These are phyloP conservation scores for Punctularia strigosozonata DNA, from an alignment of 768 basidiomycete species.

Conservation along the genomic window DNA sequence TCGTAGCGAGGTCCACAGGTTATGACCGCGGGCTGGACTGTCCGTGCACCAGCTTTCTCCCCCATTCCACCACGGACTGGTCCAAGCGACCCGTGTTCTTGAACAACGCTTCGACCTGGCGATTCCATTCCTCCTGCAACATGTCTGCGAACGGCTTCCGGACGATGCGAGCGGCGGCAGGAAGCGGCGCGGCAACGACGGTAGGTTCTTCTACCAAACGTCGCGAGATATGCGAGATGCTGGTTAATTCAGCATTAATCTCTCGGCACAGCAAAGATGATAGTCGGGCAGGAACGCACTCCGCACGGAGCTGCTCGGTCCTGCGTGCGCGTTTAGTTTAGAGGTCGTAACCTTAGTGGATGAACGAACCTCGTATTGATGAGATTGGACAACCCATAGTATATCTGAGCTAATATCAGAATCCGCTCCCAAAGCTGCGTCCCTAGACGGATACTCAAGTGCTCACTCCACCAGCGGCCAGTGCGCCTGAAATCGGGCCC, in stretches of 20 bases:
- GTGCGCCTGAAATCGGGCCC: constrained; percentile 59
- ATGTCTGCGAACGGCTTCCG: constrained; percentile 5
- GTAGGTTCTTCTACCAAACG: constrained; percentile 4
- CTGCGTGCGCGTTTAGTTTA: constrained; percentile 18
- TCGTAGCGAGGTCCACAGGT: no score
- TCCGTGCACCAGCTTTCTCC: no score
- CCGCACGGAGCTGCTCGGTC: constrained; percentile 40
- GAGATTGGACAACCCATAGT: constrained; percentile 61
- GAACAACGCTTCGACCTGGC: no score
- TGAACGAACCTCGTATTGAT: constrained; percentile 41
- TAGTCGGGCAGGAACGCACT: constrained; percentile 29
- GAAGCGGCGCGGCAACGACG: constrained; percentile 5
- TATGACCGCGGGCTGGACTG: no score
- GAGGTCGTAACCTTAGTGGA: constrained; percentile 1
- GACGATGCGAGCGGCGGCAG: constrained; percentile 8
- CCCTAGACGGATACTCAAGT: no score
- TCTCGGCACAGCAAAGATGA: constrained; percentile 1
- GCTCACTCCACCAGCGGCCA: constrained; percentile 56
- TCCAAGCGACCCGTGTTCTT: no score
- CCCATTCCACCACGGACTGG: no score
- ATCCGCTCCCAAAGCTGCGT: no score
- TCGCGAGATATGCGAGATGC: background rate
- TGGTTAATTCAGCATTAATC: background rate
- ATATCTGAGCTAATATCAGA: constrained; percentile 29
- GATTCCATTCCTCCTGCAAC: constrained; percentile 9